Evolutionary conservation across 2,329 filamentous ascomycete species (phyloP), one percentile per base, ranked within the genome.

Genomic region (Dendryphion nanum): DNA sequence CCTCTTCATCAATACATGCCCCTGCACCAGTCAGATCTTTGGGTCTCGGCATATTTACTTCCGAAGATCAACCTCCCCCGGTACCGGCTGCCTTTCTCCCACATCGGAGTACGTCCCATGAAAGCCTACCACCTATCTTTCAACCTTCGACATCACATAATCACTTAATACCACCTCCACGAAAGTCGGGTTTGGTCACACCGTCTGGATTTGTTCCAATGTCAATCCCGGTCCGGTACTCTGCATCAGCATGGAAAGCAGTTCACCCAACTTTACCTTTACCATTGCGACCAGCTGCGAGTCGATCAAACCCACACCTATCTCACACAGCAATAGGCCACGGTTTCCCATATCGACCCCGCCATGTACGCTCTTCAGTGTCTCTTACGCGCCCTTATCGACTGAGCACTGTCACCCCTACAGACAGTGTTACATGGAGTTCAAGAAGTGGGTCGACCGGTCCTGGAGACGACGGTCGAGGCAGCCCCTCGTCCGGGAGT

Each of bases 161-260:
- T 6, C 33, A 40, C 10, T 33, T 55, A 17, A 41, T 50, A 4
- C 41, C 35, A n/a, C 51, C 47, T 8, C 49, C 51, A 14, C 54
- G 50, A 15, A 47, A 56, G 19, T 45, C 51, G 5, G 38, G 50
- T 4, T 33, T 50, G 6, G 35, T 47, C 4, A 19, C 46, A 5
- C 42, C 45, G 17, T 44, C 49, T 6, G 51, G 48, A 12, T 55
- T 49, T 30, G 41, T 49, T 7, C 57, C 55, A 1, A 34, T 56
- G n/a, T 56, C 53, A 4, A 37, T 56, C 30, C 54, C 55, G 12
- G 50, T 52, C 1, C 51, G 55, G 26, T 58, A 54, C 35, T 51
- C 60, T n/a, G 51, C 55, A 16, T 65, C 61, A 3, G 48, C 55
- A 20, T 63, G 55, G 54, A 52, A 54, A 4, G 62, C 61, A 4